These are phyloP conservation scores for Daedaleopsis sinensis DNA, from an alignment of 768 basidiomycete genomes.

Conservation along the genomic window DNA sequence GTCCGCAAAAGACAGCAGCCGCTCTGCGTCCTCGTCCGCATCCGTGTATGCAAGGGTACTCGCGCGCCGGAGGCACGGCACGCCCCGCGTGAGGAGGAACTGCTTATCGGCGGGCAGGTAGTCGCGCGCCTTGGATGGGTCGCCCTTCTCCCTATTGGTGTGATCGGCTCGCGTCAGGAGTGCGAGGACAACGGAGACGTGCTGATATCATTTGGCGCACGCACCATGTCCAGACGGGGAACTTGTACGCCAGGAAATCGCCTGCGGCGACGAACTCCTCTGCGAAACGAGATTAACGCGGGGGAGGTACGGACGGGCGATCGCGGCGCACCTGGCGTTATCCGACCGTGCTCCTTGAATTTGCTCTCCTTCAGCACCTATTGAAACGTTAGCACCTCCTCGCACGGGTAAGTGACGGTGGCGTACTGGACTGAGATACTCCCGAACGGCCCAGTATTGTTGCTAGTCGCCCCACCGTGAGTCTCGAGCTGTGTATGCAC, in stretches of 20 bases:
- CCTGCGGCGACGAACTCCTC: conserved; percentile 99
- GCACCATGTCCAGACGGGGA: conserved; percentile 96
- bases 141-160: conserved; percentile 83
- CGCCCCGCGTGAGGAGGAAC: conserved; percentile 92
- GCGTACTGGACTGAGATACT: conserved; percentile 89
- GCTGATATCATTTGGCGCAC: conserved; percentile 29
- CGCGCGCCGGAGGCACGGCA: conserved; percentile 95
- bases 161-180: conserved; percentile 8
- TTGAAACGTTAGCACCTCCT: conserved; percentile 32
- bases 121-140: conserved; percentile 81
- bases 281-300: conserved; percentile 33
- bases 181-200: conserved; percentile 6
- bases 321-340: conserved; percentile 77
- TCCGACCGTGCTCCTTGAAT: conserved; percentile 97
- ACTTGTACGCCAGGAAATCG: conserved; percentile 97
- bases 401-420: conserved; percentile 25
- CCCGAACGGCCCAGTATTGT: conserved; percentile 92
- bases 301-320: conserved; percentile 2
- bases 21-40: conserved; percentile 95
- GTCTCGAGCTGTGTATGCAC: neutral
- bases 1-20: conserved; percentile 82
- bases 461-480: conserved; percentile 52
- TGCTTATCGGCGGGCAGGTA: conserved; percentile 97
- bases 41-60: conserved; percentile 93
- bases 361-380: conserved; percentile 97